A percentile compares a stretch with the other conserved stretches of the same genome.
Conservation (phyloP, 352 stramenopile species). For the Globisporangium echinulatum region DNA sequence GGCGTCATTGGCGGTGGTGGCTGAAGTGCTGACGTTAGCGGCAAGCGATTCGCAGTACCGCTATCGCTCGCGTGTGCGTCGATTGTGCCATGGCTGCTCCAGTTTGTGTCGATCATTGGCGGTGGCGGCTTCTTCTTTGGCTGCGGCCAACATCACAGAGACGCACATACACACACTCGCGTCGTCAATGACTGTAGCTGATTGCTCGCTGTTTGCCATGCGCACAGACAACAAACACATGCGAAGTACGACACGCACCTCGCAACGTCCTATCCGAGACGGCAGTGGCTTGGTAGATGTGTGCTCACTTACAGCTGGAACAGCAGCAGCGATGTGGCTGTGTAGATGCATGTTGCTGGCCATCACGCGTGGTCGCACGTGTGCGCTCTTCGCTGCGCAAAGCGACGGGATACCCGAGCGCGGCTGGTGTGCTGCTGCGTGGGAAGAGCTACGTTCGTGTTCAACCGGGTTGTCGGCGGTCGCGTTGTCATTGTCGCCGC, state of each 20-base stretch:
- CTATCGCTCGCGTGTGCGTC: background rate
- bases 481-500: background rate
- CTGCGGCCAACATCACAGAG: background rate
- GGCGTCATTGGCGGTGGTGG: background rate
- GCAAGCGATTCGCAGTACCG: background rate
- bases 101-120: conserved; percentile 10
- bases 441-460: background rate
- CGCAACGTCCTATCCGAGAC: conserved; percentile 7
- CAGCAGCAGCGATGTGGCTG: background rate
- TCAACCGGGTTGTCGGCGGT: background rate
- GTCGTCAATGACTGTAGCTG: too few relatives aligned
- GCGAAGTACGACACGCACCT: conserved; percentile 4
- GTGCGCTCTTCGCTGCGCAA: background rate
- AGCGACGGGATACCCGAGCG: conserved; percentile 5
- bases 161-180: too few relatives aligned
- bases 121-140: conserved; percentile 7
- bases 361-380: background rate
- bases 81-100: background rate
- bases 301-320: background rate
- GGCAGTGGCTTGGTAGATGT: background rate
- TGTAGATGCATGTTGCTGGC: background rate
- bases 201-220: too few relatives aligned
- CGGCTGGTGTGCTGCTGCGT: background rate
- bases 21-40: background rate
- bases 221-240: background rate